Conservation (phyloP, 257 asterid species). For the Primulina eburnea region DNA sequence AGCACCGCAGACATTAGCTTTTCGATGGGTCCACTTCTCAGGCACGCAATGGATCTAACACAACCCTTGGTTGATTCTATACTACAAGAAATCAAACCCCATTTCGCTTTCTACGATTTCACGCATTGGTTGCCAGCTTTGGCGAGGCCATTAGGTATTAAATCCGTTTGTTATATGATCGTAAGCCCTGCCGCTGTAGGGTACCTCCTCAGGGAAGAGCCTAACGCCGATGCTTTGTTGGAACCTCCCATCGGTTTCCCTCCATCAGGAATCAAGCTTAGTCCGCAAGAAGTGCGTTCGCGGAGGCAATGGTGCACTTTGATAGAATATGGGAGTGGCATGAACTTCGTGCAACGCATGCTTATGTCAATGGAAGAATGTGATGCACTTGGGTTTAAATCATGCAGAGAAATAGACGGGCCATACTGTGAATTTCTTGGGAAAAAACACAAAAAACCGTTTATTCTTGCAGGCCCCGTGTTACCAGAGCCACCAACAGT, state of each 20-base stretch:
- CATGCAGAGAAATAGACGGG: conserved; percentile 41
- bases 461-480: conserved; percentile 37
- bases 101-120: conserved; percentile 46
- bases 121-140: conserved; percentile 48
- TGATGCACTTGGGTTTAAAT: conserved; percentile 41
- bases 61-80: conserved; percentile 29
- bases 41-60: conserved; percentile 48
- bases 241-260: conserved; percentile 33
- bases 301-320: neutral
- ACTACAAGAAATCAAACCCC: conserved; percentile 33
- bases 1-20: conserved; percentile 46
- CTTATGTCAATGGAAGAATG: conserved; percentile 21
- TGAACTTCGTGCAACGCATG: conserved; percentile 21
- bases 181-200: conserved; percentile 36
- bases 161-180: conserved; percentile 34
- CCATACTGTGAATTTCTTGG: conserved; percentile 26
- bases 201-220: conserved; percentile 21
- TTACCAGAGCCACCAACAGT: conserved; percentile 21
- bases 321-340: conserved; percentile 10
- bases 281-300: conserved; percentile 10
- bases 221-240: neutral
- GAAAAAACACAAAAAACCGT: conserved; percentile 26
- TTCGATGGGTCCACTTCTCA: conserved; percentile 22
- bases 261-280: conserved; percentile 24
- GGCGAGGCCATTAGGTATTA: conserved; percentile 33